These are phyloP conservation scores for Neonectria neomacrospora DNA, from an alignment of 2,329 filamentous ascomycete genomes.

Conservation along the genomic window DNA sequence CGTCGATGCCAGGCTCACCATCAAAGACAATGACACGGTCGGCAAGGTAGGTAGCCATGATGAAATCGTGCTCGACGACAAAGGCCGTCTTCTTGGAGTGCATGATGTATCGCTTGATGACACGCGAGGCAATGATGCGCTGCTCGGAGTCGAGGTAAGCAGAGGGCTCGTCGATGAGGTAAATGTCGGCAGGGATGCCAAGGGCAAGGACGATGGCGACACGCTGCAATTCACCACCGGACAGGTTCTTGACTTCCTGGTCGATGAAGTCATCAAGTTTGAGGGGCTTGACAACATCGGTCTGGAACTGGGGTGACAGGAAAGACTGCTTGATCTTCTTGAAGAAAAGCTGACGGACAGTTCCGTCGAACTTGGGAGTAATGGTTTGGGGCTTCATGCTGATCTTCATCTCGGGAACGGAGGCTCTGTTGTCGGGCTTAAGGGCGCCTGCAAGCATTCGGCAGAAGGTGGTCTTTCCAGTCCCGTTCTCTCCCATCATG, in stretches of 20 bases:
- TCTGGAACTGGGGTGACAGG: constrained; percentile 97
- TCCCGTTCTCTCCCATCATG: constrained; percentile 99
- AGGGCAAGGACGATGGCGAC: constrained; percentile 98
- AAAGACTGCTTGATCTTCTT: constrained; percentile 99
- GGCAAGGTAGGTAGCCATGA: constrained; percentile 83
- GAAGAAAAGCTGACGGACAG: constrained; percentile 97
- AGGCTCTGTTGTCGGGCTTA: constrained; percentile 84
- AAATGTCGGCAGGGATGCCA: constrained; percentile 95
- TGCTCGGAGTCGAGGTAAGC: constrained; percentile 99
- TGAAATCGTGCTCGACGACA: constrained; percentile 99
- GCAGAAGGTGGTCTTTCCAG: constrained; percentile 99
- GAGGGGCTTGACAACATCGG: constrained; percentile 98
- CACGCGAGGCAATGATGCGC: constrained; percentile 95
- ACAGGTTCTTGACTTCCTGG: constrained; percentile 98
- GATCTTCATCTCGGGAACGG: constrained; percentile 93
- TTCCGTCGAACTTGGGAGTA: constrained; percentile 97
- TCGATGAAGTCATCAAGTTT: constrained; percentile 99
- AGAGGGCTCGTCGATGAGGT: constrained; percentile 97
- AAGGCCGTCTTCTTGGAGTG: constrained; percentile 99
- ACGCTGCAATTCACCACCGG: constrained; percentile 98
- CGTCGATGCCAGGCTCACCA: constrained; percentile 87
- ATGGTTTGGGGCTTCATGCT: constrained; percentile 99
- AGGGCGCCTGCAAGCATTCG: constrained; percentile 92
- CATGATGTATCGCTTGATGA: constrained; percentile 99
- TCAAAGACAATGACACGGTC: constrained; percentile 99